Evolutionary conservation across 208 protist species (phyloP), one percentile per base, ranked within the genome.

Genomic region (Strigomonas galati): DNA sequence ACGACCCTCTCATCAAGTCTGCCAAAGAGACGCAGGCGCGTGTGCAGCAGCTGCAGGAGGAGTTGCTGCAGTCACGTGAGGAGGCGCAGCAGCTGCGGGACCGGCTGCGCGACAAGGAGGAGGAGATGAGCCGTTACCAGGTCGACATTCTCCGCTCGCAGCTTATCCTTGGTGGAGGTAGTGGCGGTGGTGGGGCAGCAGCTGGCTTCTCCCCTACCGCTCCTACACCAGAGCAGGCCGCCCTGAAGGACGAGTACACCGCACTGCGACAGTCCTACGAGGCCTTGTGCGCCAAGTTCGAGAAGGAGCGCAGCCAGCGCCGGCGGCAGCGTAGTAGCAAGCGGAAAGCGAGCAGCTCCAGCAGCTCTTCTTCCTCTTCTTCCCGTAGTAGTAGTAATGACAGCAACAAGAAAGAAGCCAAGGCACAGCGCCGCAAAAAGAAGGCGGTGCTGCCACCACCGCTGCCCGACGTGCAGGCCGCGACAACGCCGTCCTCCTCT

Each of bases 1-100:
- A 90, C 64, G 90, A 96, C 61, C 90, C 90, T 7, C 71, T 84
- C 1, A 44, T 96, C 30, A 82, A 81, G 40, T 68, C 71, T 4
- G 90, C 90, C n/a, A 86, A 80, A 56, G 87, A 90, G 75, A 86
- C 77, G 46, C 83, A 89, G 67, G 78, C 76, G 32, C 73, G 78
- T 17, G 69, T 85, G 49, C 65, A 78, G 37, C 72, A 69, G 72
- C 62, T 93, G 56, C 83, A 96, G 76, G 74, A 82, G 57, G 83
- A 91, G 49, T 67, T 96, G 43, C 58, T 82, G 2, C 66, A 55
- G 12, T 65, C 75, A 15, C 61, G 66, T 15, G 78, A 76, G 3
- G 78, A 88, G 51, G 37, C 21, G n/a, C 71, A 86, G 62, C 48
- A 59, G 9, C 51, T 93, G 66, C 75, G 65, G n/a, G 78, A 83